Evolutionary conservation across 306 rosid species (phyloP), one percentile per base, ranked within the genome.

Genomic region (Spatholobus suberectus): DNA sequence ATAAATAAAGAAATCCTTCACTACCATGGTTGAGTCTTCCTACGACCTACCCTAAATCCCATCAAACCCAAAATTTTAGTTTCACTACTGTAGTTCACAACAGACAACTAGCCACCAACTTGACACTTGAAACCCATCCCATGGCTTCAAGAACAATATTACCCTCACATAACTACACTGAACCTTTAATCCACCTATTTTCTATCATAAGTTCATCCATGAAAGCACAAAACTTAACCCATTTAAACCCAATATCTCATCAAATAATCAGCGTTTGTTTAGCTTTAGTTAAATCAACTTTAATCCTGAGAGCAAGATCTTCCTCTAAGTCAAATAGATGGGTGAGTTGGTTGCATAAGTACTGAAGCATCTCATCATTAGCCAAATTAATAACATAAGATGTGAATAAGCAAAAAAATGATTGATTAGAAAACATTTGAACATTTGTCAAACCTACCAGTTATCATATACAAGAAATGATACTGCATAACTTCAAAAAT

Each of bases 381-480:
- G 11, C 4, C 11, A 18, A 52, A 52, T 52, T 26, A 18, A 18
- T 18, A 52, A 52, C 59, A 52, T 18, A 52, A 52, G 26, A 52
- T 18, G 0, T n/a, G 23, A 52, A 18, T 52, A 18, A 52, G 59
- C 23, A 52, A 52, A 52, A 18, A 11, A 52, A n/a, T 1, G 5
- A 17, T 49, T 17, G 26, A n/a, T 52, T 52, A 52, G 59, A 52
- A 52, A 18, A 7, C 12, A 52, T 47, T 47, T 52, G 11, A 18
- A 52, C 59, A 52, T 52, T 18, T 44, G 61, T 44, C 65, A 65
- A 24, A 54, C 43, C 70, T 77, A 40, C 67, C 54, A 37, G 41
- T 78, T 78, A 66, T 34, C 3, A 37, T 51, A 15, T 51, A 51
- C 57, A 51, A 51, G 57, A n/a, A 17, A 17, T 15, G n/a, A n/a